Conservation (phyloP, 257 asterid species). For the Rubia yunnanensis region DNA sequence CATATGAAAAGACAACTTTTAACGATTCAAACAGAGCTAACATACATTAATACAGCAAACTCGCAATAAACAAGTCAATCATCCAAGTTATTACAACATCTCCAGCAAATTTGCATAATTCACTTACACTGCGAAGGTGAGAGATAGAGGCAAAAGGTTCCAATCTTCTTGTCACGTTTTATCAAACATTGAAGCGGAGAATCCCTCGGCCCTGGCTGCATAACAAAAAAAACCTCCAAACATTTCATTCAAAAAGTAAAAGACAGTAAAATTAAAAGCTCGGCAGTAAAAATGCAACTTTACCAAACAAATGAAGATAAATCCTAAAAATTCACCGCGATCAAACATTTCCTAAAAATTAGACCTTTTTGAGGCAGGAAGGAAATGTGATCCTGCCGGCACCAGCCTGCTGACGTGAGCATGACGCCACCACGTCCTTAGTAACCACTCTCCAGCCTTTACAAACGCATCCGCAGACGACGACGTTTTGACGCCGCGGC, state of each 20-base stretch:
- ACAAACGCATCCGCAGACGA: conserved; percentile 86
- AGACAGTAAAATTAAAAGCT: not conserved
- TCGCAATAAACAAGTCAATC: not conserved
- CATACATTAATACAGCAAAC: not conserved
- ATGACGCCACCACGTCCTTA: conserved; percentile 47
- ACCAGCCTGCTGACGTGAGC: conserved; percentile 5
- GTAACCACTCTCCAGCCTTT: conserved; percentile 85
- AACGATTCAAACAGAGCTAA: conserved; percentile 1
- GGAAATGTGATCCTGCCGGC: conserved; percentile 73
- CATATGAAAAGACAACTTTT: not conserved
- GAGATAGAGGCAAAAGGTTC: conserved; percentile 65
- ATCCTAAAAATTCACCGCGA: not conserved
- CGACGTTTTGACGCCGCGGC: conserved; percentile 85
- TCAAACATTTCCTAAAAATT: not conserved
- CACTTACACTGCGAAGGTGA: conserved; percentile 78
- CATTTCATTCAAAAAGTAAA: not conserved
- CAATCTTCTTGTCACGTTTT: conserved; percentile 88
- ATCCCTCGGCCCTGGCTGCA: conserved; percentile 92
- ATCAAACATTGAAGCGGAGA: conserved; percentile 73
- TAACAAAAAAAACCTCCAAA: conserved; percentile 4
- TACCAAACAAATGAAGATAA: not conserved
- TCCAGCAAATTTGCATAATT: not conserved
- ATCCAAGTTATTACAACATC: not conserved
- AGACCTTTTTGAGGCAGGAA: conserved; percentile 84
- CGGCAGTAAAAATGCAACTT: not conserved